phyloP scores from a whole-genome alignment of 2,329 filamentous ascomycete genomes.

The Fusarium floridanum region DNA sequence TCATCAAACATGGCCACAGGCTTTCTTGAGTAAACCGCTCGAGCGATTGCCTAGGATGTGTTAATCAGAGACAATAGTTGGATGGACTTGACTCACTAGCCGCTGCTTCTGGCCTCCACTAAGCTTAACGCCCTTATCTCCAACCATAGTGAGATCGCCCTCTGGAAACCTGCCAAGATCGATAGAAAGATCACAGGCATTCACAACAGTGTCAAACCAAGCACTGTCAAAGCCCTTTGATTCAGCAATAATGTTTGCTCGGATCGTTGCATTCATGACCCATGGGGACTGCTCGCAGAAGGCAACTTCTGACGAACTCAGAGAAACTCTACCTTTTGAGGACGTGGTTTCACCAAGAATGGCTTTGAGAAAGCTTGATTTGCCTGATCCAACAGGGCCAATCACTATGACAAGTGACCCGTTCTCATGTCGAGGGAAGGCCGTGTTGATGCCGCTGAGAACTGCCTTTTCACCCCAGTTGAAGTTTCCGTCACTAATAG shows the following conservation, averaged over 20 bases:
- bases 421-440: conserved; percentile 30
- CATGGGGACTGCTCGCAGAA: conserved; percentile 51
- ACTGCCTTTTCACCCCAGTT: conserved; percentile 46
- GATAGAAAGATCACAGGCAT: conserved; percentile 50
- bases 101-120: conserved; percentile 54
- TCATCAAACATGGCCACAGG: conserved; percentile 55
- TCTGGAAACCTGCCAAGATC: conserved; percentile 46
- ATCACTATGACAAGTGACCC: conserved; percentile 48
- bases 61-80: background rate
- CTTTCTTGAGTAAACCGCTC: conserved; percentile 51
- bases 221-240: conserved; percentile 45
- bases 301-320: conserved; percentile 42
- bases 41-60: conserved; percentile 46
- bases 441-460: conserved; percentile 41
- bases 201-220: conserved; percentile 50
- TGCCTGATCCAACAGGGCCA: conserved; percentile 50
- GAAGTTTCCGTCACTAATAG: conserved; percentile 44
- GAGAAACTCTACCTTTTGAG: conserved; percentile 37
- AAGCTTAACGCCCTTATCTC: conserved; percentile 50
- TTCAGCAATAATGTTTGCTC: conserved; percentile 52
- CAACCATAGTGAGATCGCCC: conserved; percentile 46
- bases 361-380: conserved; percentile 49
- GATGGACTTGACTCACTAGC: conserved; percentile 40
- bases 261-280: conserved; percentile 51
- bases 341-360: conserved; percentile 47